phyloP scores from a whole-genome alignment of 2,329 filamentous ascomycete genomes.

The Eutypella sp. region DNA sequence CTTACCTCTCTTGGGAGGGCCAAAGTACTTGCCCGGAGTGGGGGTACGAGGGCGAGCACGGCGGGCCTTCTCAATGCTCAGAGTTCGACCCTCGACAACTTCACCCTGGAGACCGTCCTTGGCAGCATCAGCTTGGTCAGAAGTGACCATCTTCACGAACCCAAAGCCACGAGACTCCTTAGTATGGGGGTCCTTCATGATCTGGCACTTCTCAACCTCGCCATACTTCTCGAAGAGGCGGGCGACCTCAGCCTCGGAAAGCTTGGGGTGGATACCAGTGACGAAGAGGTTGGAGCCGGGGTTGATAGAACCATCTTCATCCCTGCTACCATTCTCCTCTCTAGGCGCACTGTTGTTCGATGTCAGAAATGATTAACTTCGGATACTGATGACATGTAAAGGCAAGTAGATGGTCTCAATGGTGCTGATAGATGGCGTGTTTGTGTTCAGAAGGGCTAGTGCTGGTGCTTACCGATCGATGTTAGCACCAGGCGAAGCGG shows the following conservation, averaged over 20 bases:
- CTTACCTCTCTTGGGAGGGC: conserved; percentile 94
- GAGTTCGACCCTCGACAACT: conserved; percentile 86
- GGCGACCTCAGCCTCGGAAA: conserved; percentile 84
- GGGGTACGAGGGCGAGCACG: conserved; percentile 91
- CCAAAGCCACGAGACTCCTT: conserved; percentile 98
- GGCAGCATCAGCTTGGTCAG: conserved; percentile 92
- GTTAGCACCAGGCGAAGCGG: conserved; percentile 55
- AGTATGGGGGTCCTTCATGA: conserved; percentile 98
- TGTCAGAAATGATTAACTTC: conserved; percentile 10
- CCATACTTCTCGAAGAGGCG: conserved; percentile 98
- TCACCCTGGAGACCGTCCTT: conserved; percentile 96
- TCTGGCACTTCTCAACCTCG: conserved; percentile 98
- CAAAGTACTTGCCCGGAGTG: conserved; percentile 98
- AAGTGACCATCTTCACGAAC: conserved; percentile 97
- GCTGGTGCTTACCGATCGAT: conserved; percentile 41
- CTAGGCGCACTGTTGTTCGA: conserved; percentile 39
- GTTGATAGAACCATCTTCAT: conserved; percentile 79
- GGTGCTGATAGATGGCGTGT: not conserved
- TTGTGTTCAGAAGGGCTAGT: not conserved
- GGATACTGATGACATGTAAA: not conserved
- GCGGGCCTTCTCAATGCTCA: conserved; percentile 98
- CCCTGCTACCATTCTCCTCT: conserved; percentile 47
- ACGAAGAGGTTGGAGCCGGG: conserved; percentile 98
- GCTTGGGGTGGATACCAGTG: conserved; percentile 91
- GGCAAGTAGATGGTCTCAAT: not conserved